Conservation (phyloP, 2,329 filamentous ascomycete genomes). For the Beauveria sp. region DNA sequence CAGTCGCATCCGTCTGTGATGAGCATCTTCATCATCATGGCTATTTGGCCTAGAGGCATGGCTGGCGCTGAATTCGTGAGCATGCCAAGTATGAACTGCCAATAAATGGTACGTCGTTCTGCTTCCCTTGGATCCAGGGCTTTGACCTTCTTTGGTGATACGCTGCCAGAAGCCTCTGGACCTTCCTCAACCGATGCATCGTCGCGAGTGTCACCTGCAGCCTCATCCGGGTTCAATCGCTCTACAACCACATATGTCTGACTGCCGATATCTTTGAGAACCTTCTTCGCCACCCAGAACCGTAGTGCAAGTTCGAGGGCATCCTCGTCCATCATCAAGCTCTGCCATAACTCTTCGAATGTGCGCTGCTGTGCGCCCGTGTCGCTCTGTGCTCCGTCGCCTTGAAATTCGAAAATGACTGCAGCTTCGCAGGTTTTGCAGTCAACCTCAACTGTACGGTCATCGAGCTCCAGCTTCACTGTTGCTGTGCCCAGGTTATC, state of each 20-base stretch:
- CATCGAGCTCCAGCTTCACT: conserved; percentile 74
- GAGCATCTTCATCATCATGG: conserved; percentile 93
- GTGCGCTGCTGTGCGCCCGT: conserved; percentile 31
- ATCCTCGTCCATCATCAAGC: conserved; percentile 66
- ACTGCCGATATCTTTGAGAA: conserved; percentile 50
- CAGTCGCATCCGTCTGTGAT: conserved; percentile 83
- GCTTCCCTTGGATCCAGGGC: conserved; percentile 57
- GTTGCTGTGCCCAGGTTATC: conserved; percentile 72
- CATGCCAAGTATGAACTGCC: conserved; percentile 92
- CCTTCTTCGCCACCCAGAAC: conserved; percentile 64
- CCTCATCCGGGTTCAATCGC: conserved; percentile 37
- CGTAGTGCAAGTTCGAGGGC: conserved; percentile 58
- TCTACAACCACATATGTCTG: conserved; percentile 64
- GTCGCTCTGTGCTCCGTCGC: conserved; percentile 29
- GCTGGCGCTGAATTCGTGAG: conserved; percentile 77
- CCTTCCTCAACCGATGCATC: conserved; percentile 22
- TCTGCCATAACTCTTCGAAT: conserved; percentile 46
- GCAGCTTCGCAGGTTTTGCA: conserved; percentile 80
- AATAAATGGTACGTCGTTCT: conserved; percentile 61
- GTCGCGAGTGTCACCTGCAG: conserved; percentile 21
- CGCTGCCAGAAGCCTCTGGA: conserved; percentile 21
- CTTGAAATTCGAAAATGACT: conserved; percentile 76
- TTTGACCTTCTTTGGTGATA: conserved; percentile 43
- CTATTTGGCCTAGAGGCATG: conserved; percentile 74
- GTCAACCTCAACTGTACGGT: conserved; percentile 65